Evolutionary conservation across 2,329 filamentous ascomycete genomes (phyloP).

Genomic region (Emmonsiellopsis sp.): DNA sequence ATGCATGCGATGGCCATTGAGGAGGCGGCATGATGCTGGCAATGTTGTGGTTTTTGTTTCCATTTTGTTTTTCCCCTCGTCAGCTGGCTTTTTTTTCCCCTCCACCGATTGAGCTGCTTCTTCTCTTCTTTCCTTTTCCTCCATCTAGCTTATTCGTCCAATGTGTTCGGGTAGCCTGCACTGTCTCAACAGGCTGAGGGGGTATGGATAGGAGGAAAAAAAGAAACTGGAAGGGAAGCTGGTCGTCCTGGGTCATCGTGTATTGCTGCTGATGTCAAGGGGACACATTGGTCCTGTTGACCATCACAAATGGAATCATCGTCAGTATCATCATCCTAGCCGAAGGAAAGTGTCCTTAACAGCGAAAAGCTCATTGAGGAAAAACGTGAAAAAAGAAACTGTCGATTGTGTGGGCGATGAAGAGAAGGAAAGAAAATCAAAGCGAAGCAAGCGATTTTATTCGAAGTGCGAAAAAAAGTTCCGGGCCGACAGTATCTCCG

Average conservation of each 20-base stretch:
- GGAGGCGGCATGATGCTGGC: constrained; percentile 24
- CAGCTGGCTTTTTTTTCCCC: not conserved
- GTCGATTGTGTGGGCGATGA: not conserved
- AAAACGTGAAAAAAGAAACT: not conserved
- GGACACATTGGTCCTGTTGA: too few relatives aligned
- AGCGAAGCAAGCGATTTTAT: not conserved
- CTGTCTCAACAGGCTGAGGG: not conserved
- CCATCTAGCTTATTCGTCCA: not conserved
- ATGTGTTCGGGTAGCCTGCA: not conserved
- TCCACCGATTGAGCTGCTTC: not conserved
- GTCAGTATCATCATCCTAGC: too few relatives aligned
- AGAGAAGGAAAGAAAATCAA: not conserved
- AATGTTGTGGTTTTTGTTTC: constrained; percentile 24
- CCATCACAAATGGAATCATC: too few relatives aligned
- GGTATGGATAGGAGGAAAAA: not conserved
- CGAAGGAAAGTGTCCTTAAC: not conserved
- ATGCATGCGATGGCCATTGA: constrained; percentile 29
- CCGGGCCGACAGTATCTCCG: constrained; percentile 1
- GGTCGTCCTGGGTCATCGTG: not conserved
- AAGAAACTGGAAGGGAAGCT: not conserved
- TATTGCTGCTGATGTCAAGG: too few relatives aligned
- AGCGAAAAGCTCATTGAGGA: not conserved
- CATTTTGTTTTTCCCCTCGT: constrained; percentile 2
- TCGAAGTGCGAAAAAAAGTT: not conserved
- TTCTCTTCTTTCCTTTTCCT: not conserved